phyloP scores from a whole-genome alignment of 768 basidiomycete species.

The Crassisporium funariophilum region DNA sequence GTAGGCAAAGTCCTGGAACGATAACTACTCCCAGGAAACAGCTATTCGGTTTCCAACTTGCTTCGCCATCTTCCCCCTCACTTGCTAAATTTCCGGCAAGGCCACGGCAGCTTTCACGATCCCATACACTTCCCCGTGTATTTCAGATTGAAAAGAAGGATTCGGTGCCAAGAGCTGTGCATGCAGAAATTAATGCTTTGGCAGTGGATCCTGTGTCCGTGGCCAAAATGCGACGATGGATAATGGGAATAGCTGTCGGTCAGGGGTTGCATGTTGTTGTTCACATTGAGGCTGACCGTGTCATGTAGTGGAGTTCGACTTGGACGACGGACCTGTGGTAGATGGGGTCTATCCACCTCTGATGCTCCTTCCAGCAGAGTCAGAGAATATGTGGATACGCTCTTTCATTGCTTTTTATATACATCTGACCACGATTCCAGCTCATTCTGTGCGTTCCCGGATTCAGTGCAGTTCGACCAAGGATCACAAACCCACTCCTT shows the following conservation, averaged over 20 bases:
- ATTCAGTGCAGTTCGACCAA: slow-evolving; percentile 83
- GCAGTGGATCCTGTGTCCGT: slow-evolving; percentile 50
- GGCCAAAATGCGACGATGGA: slow-evolving; percentile 63
- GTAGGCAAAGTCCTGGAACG: slow-evolving; percentile 8
- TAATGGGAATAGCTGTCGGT: slow-evolving; percentile 68
- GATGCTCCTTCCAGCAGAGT: slow-evolving; percentile 63
- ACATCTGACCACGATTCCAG: slow-evolving; percentile 40
- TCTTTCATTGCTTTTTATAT: background rate
- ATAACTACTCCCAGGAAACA: slow-evolving; percentile 18
- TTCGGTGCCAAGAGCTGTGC: slow-evolving; percentile 27
- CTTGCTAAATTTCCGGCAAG: slow-evolving; percentile 10
- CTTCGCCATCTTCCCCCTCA: slow-evolving; percentile 22
- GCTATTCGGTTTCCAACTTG: slow-evolving; percentile 8
- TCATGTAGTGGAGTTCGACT: slow-evolving; percentile 79
- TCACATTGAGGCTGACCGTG: slow-evolving; percentile 4
- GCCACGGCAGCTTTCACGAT: slow-evolving; percentile 37
- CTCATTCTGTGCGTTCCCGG: slow-evolving; percentile 91
- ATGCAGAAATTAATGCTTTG: slow-evolving; percentile 42
- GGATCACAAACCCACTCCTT: slow-evolving; percentile 87
- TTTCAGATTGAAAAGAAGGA: slow-evolving; percentile 28
- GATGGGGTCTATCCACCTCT: slow-evolving; percentile 69
- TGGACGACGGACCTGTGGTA: slow-evolving; percentile 83
- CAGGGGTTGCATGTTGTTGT: slow-evolving; percentile 23
- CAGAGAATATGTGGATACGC: slow-evolving; percentile 76
- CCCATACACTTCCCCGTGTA: slow-evolving; percentile 46